These are phyloP conservation scores for Emmonsia crescens DNA, from an alignment of 2,329 filamentous ascomycete species.

Conservation along the genomic window DNA sequence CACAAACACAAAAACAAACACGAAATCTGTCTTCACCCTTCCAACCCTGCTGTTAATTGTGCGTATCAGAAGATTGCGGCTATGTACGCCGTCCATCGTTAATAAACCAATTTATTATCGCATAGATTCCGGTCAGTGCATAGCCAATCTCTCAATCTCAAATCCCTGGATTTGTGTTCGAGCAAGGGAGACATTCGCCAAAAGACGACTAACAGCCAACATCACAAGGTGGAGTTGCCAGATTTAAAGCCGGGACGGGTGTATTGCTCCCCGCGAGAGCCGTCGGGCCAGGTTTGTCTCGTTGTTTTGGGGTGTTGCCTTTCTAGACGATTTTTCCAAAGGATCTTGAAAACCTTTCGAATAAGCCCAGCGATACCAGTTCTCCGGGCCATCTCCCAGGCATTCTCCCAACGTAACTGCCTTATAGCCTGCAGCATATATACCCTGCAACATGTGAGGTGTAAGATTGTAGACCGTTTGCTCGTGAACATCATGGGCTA, in stretches of 20 bases:
- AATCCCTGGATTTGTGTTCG: neutral
- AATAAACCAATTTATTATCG: neutral
- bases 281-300: slow-evolving; percentile 20
- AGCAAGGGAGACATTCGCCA: slow-evolving; percentile 19
- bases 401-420: slow-evolving; percentile 37
- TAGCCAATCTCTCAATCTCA: neutral
- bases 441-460: slow-evolving; percentile 28
- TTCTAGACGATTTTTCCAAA: neutral
- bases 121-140: neutral
- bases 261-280: slow-evolving; percentile 25
- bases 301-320: neutral
- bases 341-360: neutral
- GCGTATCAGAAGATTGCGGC: neutral
- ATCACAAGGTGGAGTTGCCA: slow-evolving; percentile 23
- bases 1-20: neutral
- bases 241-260: slow-evolving; percentile 27
- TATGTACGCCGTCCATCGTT: neutral
- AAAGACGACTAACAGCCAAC: slow-evolving; percentile 22
- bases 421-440: slow-evolving; percentile 23
- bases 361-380: slow-evolving; percentile 30
- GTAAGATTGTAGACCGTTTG: slow-evolving; percentile 35
- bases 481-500: slow-evolving; percentile 34
- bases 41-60: neutral
- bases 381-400: slow-evolving; percentile 26
- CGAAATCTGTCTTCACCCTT: neutral